These are phyloP conservation scores for Nicotiana sylvestris DNA, from an alignment of 257 asterid species.

Conservation along the genomic window DNA sequence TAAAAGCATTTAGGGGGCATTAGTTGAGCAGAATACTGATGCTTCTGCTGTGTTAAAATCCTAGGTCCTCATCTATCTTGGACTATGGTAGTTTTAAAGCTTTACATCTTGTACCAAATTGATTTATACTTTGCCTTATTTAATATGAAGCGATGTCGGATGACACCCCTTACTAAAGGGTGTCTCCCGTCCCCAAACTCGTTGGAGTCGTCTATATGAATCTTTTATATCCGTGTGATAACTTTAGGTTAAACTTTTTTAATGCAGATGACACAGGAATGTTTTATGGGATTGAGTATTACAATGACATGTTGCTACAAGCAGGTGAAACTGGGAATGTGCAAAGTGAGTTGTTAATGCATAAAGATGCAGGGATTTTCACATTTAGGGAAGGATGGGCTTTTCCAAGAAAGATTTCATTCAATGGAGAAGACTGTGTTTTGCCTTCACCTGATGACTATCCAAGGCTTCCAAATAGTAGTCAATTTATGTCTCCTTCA, in stretches of 20 bases:
- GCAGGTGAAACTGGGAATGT: constrained; percentile 63
- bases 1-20: no score
- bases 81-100: no score
- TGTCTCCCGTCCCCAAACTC: not conserved
- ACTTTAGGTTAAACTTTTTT: not conserved
- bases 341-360: constrained; percentile 62
- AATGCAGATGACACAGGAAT: constrained; percentile 65
- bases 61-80: no score
- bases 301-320: constrained; percentile 70
- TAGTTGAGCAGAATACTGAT: no score
- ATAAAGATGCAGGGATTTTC: constrained; percentile 43
- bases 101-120: no score
- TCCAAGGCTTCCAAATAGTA: constrained; percentile 54
- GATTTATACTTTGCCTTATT: no score
- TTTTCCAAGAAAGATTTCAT: constrained; percentile 64
- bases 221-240: not conserved
- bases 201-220: not conserved
- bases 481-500: constrained; percentile 8
- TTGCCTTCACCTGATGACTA: constrained; percentile 61
- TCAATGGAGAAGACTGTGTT: constrained; percentile 73
- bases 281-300: constrained; percentile 58
- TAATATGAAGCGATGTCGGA: no score
- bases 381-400: constrained; percentile 73
- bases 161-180: no score
- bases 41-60: no score